Base-by-base conservation (phyloP, 1,284 basidiomycete genomes). In the Porodaedalea pini region DNA sequence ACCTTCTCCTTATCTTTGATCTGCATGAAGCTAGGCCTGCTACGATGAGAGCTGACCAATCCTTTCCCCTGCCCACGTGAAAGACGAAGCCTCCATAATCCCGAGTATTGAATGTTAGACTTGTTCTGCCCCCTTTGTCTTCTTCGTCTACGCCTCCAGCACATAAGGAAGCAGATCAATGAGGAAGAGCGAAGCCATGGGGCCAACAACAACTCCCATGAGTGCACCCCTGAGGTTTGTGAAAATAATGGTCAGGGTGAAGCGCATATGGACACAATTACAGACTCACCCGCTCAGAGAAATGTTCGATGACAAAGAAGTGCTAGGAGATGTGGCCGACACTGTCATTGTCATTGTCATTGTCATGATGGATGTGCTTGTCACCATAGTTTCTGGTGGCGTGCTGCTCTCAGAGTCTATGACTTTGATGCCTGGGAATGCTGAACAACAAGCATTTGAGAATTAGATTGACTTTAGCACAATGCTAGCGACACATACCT, bases 141-240 rank as follows among this genome's bases (percentile, higher is more conserved):
- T 11, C 25, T 15, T 39, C 37, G n/a, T n/a, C 10, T 19, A 15
- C n/a, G 40, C n/a, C 25, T 17, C 10, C 27, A 40, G 13, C 37
- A 51, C 5, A 52, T 17, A 13, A 52, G 31, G 2, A 43, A 21
- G 25, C 39, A 29, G 15, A 25, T 19, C 47, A 8, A 40, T 7
- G 50, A 56, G 8, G 7, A 32, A 31, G 13, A 40, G 4, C 17
- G 36, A 3, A 51, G 36, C 34, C 4, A 25, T 23, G 13, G 44
- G 29, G 10, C 45, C 54, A 21, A 49, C 45, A n/a, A 48, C 37
- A 19, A 56, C 40, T 40, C 54, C 54, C 17, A 19, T 36, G 10
- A 50, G 10, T 49, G 23, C 29, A 13, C 54, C 54, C n/a, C 54
- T 56, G 21, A 17, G 19, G 19, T 31, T 49, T 23, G 39, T 47